Percentiles rank a stretch among this genome's conserved stretches.
Conservation (phyloP, 108 stramenopile species). For the Schizochytrium sp. region DNA sequence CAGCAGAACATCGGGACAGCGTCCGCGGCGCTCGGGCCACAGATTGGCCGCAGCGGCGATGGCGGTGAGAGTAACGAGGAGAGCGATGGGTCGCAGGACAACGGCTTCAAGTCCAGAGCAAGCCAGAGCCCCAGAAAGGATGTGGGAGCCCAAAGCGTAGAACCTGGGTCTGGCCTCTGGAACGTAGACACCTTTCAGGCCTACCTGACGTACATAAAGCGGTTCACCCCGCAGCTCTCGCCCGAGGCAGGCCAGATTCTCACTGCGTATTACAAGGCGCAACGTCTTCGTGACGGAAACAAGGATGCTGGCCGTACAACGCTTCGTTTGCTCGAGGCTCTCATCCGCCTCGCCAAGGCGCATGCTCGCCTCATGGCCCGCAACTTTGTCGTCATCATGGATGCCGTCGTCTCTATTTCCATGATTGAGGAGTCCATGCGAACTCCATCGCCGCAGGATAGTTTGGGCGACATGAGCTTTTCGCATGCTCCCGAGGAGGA, state of each 20-base stretch:
- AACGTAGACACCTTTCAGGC: slow-evolving; percentile 70
- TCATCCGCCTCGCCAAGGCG: slow-evolving; percentile 85
- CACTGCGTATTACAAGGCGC: slow-evolving; percentile 63
- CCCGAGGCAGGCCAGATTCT: slow-evolving; percentile 62
- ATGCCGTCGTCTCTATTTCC: slow-evolving; percentile 6
- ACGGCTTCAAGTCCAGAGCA: too few species aligned
- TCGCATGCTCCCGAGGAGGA: neutral
- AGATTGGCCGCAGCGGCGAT: neutral
- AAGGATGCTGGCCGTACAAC: slow-evolving; percentile 57
- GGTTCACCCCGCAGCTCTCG: slow-evolving; percentile 64
- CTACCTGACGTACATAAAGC: slow-evolving; percentile 76
- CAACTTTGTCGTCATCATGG: slow-evolving; percentile 21
- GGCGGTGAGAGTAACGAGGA: neutral
- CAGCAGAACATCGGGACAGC: neutral
- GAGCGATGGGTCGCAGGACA: neutral
- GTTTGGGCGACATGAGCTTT: neutral
- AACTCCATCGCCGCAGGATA: neutral
- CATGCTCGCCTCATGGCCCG: slow-evolving; percentile 89
- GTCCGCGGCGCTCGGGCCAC: neutral
- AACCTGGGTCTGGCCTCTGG: slow-evolving; percentile 37
- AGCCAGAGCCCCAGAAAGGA: neutral
- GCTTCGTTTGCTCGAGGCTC: slow-evolving; percentile 80
- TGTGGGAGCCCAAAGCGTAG: neutral
- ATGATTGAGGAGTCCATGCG: neutral
- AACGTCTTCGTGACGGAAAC: neutral